phyloP scores from a whole-genome alignment of 768 basidiomycete species.

The Psilocybe cubensis region DNA sequence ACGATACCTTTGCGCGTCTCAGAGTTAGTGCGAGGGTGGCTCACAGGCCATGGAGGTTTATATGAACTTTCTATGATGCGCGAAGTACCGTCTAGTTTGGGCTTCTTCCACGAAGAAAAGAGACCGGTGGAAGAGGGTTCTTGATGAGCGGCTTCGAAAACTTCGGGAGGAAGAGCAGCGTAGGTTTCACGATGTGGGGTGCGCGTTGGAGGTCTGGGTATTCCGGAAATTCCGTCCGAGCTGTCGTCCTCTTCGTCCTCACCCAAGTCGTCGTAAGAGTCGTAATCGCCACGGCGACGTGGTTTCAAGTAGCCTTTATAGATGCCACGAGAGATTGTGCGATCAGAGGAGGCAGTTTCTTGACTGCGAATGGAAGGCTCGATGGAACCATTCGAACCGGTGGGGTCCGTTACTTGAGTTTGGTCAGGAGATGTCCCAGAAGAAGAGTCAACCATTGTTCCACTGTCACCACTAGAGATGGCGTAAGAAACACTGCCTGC shows the following conservation, averaged over 20 bases:
- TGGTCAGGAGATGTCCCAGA: constrained; percentile 19
- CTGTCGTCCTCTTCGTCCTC: constrained; percentile 37
- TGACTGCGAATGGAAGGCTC: constrained; percentile 20
- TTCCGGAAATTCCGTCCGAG: constrained; percentile 24
- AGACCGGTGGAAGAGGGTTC: constrained; percentile 27
- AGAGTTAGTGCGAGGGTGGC: constrained; percentile 64
- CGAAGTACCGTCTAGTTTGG: constrained; percentile 22
- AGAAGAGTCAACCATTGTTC: constrained; percentile 15
- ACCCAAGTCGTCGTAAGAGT: constrained; percentile 25
- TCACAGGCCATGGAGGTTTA: constrained; percentile 63
- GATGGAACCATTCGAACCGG: constrained; percentile 17
- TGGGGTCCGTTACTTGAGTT: constrained; percentile 9
- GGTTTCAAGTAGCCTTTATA: constrained; percentile 3
- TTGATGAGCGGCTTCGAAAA: constrained; percentile 46
- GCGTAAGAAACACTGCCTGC: constrained; percentile 24
- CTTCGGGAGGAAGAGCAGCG: constrained; percentile 57
- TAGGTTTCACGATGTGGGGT: constrained; percentile 70
- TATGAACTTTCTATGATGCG: constrained; percentile 36
- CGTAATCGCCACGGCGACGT: constrained; percentile 25
- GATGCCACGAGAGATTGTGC: constrained; percentile 18
- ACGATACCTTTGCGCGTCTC: constrained; percentile 73
- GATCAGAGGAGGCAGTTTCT: constrained; percentile 25
- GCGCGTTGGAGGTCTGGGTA: constrained; percentile 38
- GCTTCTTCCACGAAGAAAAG: constrained; percentile 29
- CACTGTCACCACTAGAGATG: constrained; percentile 18